Evolutionary conservation across 2,329 filamentous ascomycete species (phyloP), one percentile per base, ranked within the genome.

Genomic region (Gnomoniopsis sp.): DNA sequence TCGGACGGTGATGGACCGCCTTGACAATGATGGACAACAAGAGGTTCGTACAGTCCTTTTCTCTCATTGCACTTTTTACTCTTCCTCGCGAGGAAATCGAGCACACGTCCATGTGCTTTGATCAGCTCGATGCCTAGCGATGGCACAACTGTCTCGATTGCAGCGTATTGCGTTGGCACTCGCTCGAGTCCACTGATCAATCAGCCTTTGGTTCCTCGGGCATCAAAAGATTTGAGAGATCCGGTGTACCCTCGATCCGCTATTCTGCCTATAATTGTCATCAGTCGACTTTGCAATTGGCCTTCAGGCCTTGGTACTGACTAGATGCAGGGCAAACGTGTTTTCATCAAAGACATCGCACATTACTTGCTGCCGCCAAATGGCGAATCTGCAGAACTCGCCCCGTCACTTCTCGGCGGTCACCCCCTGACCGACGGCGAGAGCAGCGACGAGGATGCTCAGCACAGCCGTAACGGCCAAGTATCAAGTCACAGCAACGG

Each of bases 321-420:
- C 57, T 58, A 48, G 44, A 48, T 56, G 67, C 66, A 96, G 90
- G 89, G 87, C 68, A 96, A 96, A 79, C 90, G 93, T 66, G 79
- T 96, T 67, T 97, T 98, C 78, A 95, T 99, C 83, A 99, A 99
- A 75, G 95, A 98, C 74, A 99, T 98, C 78, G 88, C 90, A 57
- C 89, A 97, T 75, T 98, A 98, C 74, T 81, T 97, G 65, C 80
- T 96, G 64, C 89, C 92, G 6, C 90, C 91, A 3, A 78, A 89
- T 63, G 80, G 82, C 49, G 83, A 88, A 67, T 79, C 83, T 15
- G 84, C 90, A 53, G 79, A 79, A 51, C 85, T 95, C 61, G 92
- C 91, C 11, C 89, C 90, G 2, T 96, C 91, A n/a, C 80, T 97
- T 53, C 83, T 88, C 60, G 84, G 84, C 64, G 85, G 83, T 30